Evolutionary conservation across 805 yeast species (phyloP), one percentile per base, ranked within the genome.

Genomic region (Jamesozyma lodderae): DNA sequence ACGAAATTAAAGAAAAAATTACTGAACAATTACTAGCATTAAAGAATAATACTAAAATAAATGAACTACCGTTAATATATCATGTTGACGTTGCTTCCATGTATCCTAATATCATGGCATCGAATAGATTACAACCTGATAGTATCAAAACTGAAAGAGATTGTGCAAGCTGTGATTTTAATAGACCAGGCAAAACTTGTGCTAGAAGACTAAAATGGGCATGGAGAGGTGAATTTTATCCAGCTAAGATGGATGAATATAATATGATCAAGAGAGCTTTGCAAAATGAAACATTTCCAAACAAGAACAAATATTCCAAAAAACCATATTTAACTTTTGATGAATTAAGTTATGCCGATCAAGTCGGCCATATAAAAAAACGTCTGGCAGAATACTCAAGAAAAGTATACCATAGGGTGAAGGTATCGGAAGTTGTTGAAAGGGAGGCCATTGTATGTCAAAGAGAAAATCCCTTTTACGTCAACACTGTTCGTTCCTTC

Each of bases 1-100:
- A 86, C 9, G 94, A 83, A 48, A 71, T 92, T 15, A 72, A 75
- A 52, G 60, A 73, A 5, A 64, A 72, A 27, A 79, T 94, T 41
- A 69, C 68, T 30, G 47, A 53, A 0, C 66, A 69, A 47, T 65
- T 92, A 11, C 41, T 70, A n/a, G 82, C 70, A 2, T 61, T 92
- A 36, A 77, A 74, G 43, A 57, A 66, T 1, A 69, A 70, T 27
- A 88, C 90, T 1, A 68, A 68, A 26, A 68, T 96, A 48, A 57
- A 59, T 10, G 97, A 92, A 51, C 66, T 67, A 9, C 99, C 99
- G 0, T 66, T 84, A 33, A 92, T 92, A 45, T 92, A 94, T 52
- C 99, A 92, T 55, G 95, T 94, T 26, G 99, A 92, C 67, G 99
- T 92, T 36, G 96, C 99, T 1, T 92, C 98, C 1, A 92, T 92